Conservation (phyloP, 257 asterid genomes). For the Petunia axillaris region DNA sequence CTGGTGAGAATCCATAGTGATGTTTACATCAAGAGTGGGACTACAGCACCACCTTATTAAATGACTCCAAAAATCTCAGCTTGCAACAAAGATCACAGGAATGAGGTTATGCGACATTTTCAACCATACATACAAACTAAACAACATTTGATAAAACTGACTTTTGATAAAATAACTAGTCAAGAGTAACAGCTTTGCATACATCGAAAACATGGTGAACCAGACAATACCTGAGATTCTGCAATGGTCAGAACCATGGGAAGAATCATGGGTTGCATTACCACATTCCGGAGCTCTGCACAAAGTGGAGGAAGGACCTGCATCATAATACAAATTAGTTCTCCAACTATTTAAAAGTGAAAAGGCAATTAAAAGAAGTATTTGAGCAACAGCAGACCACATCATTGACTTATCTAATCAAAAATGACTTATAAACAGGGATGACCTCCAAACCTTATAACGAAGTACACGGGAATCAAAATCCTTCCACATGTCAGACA, state of each 20-base stretch:
- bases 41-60: neutral
- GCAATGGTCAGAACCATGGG: slow-evolving; percentile 99
- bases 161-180: slow-evolving; percentile 1
- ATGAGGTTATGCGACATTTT: neutral
- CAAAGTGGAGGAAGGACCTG: slow-evolving; percentile 99
- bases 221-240: slow-evolving; percentile 80
- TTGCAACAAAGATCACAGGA: neutral
- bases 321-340: slow-evolving; percentile 27
- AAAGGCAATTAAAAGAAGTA: slow-evolving; percentile 31
- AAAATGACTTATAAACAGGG: slow-evolving; percentile 11
- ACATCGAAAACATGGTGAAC: slow-evolving; percentile 31
- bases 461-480: slow-evolving; percentile 97
- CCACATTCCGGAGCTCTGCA: slow-evolving; percentile 97
- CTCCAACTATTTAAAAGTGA: slow-evolving; percentile 25
- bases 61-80: neutral
- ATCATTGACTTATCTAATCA: slow-evolving; percentile 10
- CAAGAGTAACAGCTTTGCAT: neutral
- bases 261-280: slow-evolving; percentile 97
- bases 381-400: slow-evolving; percentile 16
- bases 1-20: slow-evolving; percentile 15
- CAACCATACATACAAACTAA: slow-evolving; percentile 8
- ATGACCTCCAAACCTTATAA: slow-evolving; percentile 68
- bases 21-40: neutral
- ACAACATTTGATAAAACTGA: neutral
- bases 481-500: slow-evolving; percentile 99